Base-by-base conservation (phyloP, 805 yeast genomes). In the Wickerhamiella azyma region DNA sequence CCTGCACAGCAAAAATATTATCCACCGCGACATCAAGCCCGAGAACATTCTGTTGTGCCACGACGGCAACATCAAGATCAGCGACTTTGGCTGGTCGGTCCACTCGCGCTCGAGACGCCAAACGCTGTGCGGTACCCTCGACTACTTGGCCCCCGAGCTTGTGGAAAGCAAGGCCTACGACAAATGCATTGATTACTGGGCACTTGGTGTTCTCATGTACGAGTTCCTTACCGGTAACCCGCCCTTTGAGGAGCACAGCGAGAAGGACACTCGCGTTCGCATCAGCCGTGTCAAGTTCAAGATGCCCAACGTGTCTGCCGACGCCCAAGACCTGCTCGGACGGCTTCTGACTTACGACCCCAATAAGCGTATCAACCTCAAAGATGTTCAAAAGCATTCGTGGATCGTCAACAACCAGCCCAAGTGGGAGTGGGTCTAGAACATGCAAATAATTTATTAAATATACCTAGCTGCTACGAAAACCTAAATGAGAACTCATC, bases 71-170 rank as follows among this genome's bases (percentile, higher is more conserved):
- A 70, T 89, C 46, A 89, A 88, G 60, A 70, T 89, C 33, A 81
- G 95, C 16, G 98, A 89, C 64, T 89, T 92, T 60, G 98, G 98
- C 11, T 89, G 96, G 96, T 81, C 94, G 47, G 89, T 88, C 2
- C 77, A 77, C 53, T 72, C 82, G 0, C 75, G 76, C 1, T 64
- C 69, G 0, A 45, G 75, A 51, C 67, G 96, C 56, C 70, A 77
- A 13, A 89, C 97, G 0, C 74, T 92, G 67, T 92, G 97, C 63
- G 97, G 98, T 0, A 92, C 98, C 0, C 67, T 89, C 36, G 97
- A 92, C 63, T 89, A 89, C 55, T 64, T 92, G 13, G 94, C 97
- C 0, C 98, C 98, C 7, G 98, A 89, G 64, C 79, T 92, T 82
- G 84, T 89, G 6, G 92, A 81, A 50, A 78, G 83, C 1, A 77